Evolutionary conservation across 2,329 filamentous ascomycete species (phyloP), one percentile per base, ranked within the genome.

Genomic region (Pestalotiopsis sp.): DNA sequence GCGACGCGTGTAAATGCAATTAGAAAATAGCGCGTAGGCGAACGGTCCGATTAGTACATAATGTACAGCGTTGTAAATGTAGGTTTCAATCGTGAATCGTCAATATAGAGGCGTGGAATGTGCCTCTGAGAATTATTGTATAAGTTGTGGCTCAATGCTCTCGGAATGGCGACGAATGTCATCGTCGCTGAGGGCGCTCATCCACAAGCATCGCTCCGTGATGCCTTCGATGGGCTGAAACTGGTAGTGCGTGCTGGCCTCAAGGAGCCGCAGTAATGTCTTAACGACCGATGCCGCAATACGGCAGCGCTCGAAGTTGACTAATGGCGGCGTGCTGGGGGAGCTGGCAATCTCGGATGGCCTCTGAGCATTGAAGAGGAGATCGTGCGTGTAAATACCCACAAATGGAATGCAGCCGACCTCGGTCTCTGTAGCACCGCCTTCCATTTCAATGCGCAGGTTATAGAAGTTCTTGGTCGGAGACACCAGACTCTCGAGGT

Each of bases 221-320:
- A 94, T 88, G 66, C 92, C 92, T 70, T 93, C 91, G 49, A 95
- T 89, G 1, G 92, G 90, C 73, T 90, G 86, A 77, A 95, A 94
- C 6, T 83, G 82, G 78, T 95, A 96, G 68, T 89, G 86, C 25
- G 90, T 89, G 77, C 92, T 95, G 1, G 92, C 91, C 80, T 96
- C 93, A 11, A 96, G 84, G n/a, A 96, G 83, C 25, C 93, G 86
- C 56, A 95, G 82, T 52, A 96, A 82, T 63, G 92, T 93, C 84
- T 96, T 96, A 72, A 95, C 91, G 52, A 95, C 91, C 1, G 87
- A 86, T 3, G 93, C 93, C 31, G 91, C 90, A 39, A 89, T 91
- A 70, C 93, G 91, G 74, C 92, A 94, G 69, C 92, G 87, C 82
- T 95, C 93, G 81, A 96, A 96, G 79, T 96, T 96, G 74, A 96